Percentiles rank a stretch among this genome's conserved stretches.
phyloP scores from a whole-genome alignment of 2,329 filamentous ascomycete genomes.

The Aureobasidium sp. region DNA sequence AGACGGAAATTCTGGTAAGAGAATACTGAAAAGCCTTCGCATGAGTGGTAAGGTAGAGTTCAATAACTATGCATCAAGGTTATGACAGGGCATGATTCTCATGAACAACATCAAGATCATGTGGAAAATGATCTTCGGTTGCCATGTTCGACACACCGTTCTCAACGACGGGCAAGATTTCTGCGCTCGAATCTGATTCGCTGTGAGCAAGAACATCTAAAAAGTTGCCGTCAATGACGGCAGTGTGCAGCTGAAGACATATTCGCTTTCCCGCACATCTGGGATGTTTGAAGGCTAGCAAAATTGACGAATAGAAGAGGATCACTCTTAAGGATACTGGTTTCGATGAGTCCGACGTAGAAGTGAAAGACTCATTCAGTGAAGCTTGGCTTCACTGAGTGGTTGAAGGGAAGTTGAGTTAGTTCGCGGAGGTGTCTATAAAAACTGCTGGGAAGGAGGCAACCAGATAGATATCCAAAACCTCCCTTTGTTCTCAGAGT shows the following conservation, averaged over 20 bases:
- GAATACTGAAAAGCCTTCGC: neutral
- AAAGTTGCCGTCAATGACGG: conserved; percentile 1
- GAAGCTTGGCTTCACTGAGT: neutral
- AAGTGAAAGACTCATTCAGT: neutral
- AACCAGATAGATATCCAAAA: neutral
- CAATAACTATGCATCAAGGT: neutral
- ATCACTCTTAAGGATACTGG: neutral
- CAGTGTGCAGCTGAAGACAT: neutral
- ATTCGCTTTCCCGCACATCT: neutral
- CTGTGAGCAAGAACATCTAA: neutral
- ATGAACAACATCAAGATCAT: neutral
- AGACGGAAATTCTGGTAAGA: neutral
- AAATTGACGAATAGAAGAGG: neutral
- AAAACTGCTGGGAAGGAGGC: neutral
- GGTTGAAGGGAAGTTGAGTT: neutral
- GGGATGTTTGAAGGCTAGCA: neutral
- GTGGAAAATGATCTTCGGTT: neutral
- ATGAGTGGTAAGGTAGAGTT: neutral
- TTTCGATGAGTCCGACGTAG: neutral
- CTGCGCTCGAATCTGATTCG: neutral
- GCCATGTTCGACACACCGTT: neutral
- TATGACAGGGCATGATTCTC: neutral
- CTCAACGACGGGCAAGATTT: neutral
- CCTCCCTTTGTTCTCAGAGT: neutral
- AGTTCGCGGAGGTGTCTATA: neutral